These are phyloP conservation scores for Aureobasidium sp. DNA, from an alignment of 2,329 filamentous ascomycete species.

Conservation along the genomic window DNA sequence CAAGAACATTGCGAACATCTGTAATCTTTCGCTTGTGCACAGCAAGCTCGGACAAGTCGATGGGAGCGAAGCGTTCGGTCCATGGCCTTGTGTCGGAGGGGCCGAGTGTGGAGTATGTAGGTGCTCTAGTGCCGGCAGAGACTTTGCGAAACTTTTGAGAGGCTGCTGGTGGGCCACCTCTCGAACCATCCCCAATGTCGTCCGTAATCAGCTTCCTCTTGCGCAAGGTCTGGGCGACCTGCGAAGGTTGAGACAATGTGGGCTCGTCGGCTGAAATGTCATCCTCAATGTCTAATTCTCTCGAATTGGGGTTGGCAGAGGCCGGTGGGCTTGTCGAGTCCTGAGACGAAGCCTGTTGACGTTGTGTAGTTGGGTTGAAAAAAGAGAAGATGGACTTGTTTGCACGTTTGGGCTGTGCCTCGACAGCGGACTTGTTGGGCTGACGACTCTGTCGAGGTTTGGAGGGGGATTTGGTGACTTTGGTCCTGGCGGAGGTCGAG, in stretches of 20 bases:
- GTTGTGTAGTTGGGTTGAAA: slow-evolving; percentile 40
- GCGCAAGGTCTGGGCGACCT: slow-evolving; percentile 27
- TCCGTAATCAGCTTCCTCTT: slow-evolving; percentile 28
- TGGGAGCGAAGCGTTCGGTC: slow-evolving; percentile 77
- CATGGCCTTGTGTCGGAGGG: slow-evolving; percentile 64
- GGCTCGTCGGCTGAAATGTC: slow-evolving; percentile 28
- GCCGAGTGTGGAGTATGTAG: slow-evolving; percentile 22
- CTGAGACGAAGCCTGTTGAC: slow-evolving; percentile 30
- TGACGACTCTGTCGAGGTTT: background rate
- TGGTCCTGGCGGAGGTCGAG: background rate
- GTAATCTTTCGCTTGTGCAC: slow-evolving; percentile 92
- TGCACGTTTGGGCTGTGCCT: slow-evolving; percentile 30
- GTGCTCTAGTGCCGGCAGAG: slow-evolving; percentile 28
- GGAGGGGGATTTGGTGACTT: background rate
- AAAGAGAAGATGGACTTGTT: slow-evolving; percentile 43
- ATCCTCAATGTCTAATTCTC: slow-evolving; percentile 26
- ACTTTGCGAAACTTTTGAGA: slow-evolving; percentile 42
- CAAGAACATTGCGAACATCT: slow-evolving; percentile 79
- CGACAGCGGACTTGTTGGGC: slow-evolving; percentile 24
- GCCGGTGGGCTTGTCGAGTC: slow-evolving; percentile 36
- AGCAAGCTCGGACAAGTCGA: slow-evolving; percentile 71
- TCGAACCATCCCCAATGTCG: background rate
- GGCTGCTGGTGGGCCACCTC: slow-evolving; percentile 13
- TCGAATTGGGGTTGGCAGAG: slow-evolving; percentile 23
- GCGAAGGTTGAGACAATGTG: slow-evolving; percentile 27